phyloP scores from a whole-genome alignment of 169 alveolate species.

The Plasmodium coatneyi region DNA sequence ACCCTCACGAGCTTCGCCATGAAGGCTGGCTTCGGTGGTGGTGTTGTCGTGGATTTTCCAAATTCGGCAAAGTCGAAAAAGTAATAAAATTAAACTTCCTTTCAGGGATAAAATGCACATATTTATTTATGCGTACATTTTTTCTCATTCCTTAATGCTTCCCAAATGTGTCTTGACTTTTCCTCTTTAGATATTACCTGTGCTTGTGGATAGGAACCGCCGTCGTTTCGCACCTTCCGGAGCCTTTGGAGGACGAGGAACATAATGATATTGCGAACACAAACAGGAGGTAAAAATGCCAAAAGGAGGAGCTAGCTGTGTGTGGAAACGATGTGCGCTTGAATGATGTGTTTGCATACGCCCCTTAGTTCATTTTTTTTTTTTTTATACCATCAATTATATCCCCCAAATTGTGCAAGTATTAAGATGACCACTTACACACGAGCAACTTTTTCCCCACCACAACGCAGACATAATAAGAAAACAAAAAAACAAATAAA shows the following conservation, averaged over 20 bases:
- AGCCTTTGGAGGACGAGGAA: conserved; percentile 76
- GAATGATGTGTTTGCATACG: not conserved
- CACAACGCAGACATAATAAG: conserved; percentile 41
- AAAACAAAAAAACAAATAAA: conserved; percentile 75
- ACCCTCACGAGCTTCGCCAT: conserved; percentile 94
- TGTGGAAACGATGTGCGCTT: not conserved
- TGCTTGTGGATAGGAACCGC: conserved; percentile 94
- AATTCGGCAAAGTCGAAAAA: conserved; percentile 96
- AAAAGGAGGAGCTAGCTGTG: not conserved
- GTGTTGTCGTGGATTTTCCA: conserved; percentile 97
- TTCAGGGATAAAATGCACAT: not conserved
- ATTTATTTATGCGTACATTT: not conserved
- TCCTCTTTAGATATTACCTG: conserved; percentile 85
- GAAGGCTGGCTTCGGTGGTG: conserved; percentile 96
- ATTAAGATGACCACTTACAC: not conserved
- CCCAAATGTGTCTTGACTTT: not conserved
- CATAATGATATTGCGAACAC: conserved; percentile 36
- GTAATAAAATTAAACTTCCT: conserved; percentile 49
- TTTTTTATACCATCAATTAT: not conserved
- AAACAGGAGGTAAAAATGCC: conserved; percentile 56
- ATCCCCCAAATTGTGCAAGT: not conserved
- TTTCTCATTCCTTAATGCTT: not conserved
- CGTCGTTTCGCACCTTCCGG: conserved; percentile 76
- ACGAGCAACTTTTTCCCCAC: not conserved
- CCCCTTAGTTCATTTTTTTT: not conserved